Percentiles rank a stretch among this genome's conserved stretches.
These are phyloP conservation scores for Medicago truncatula DNA, from an alignment of 306 rosid species.

Conservation along the genomic window DNA sequence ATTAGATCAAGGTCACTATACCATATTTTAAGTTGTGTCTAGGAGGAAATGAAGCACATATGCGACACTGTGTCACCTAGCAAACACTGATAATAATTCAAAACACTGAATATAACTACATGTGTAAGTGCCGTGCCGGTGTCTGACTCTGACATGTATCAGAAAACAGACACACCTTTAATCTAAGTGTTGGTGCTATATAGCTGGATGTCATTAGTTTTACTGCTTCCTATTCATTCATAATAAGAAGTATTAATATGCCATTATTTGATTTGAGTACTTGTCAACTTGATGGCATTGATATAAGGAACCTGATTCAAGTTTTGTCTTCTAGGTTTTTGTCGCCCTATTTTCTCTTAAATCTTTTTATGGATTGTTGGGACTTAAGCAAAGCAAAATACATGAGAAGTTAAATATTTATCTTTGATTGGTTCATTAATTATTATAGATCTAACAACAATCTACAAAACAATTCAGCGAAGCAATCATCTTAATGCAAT, in stretches of 20 bases:
- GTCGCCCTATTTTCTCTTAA: background rate
- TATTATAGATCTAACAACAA: too few species aligned
- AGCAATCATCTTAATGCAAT: too few species aligned
- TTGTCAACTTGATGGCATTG: background rate
- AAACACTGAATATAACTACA: background rate
- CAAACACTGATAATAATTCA: too few species aligned
- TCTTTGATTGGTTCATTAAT: too few species aligned
- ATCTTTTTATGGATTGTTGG: too few species aligned
- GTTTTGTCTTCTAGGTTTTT: constrained; percentile 5
- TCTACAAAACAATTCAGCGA: too few species aligned
- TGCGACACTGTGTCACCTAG: background rate
- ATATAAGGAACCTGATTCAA: background rate
- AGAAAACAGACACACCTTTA: background rate
- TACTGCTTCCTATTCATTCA: background rate
- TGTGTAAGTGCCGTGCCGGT: background rate
- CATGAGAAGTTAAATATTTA: too few species aligned
- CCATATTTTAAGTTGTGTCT: background rate
- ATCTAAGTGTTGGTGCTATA: background rate
- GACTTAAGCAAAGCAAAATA: too few species aligned
- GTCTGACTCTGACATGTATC: background rate
- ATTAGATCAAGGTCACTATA: background rate
- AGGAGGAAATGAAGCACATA: background rate
- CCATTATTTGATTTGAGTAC: constrained; percentile 2
- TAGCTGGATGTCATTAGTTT: background rate
- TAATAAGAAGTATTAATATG: background rate